Evolutionary conservation across 805 yeast genomes (phyloP), one percentile per base, ranked within the genome.

Genomic region (Ogataea siamensis): DNA sequence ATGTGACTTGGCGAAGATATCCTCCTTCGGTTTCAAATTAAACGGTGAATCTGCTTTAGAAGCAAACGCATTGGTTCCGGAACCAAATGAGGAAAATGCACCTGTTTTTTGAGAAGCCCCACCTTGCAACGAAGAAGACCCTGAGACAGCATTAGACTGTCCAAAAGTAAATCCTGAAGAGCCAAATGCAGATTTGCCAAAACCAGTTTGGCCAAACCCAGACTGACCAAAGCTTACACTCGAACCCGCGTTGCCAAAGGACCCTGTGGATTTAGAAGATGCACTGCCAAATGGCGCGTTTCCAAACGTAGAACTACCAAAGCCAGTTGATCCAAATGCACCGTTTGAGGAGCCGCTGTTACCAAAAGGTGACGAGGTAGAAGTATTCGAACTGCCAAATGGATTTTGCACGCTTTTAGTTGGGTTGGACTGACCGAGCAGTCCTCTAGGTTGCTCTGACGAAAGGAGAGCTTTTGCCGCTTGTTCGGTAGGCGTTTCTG

Each of bases 301-400:
- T 5, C 53, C 58, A 47, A 56, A 58, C 3, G 40, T 19, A n/a
- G 31, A 22, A 14, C 21, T 15, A 22, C 38, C 50, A 32, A 40
- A 37, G 4, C 50, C 34, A 7, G 44, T n/a, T n/a, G n/a, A n/a
- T n/a, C n/a, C n/a, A n/a, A n/a, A n/a, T 28, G 28, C 20, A 22
- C 39, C 50, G 16, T 12, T 8, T 18, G 16, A 9, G 12, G 40
- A 49, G 2, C 49, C 28, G 17, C 47, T 22, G 15, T 37, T 25
- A 7, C 54, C 57, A 46, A 55, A 53, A 7, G 47, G 39, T 24
- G 51, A 25, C 10, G 55, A 34, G 9, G 13, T 28, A 7, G 22
- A 14, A 12, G 23, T 18, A 28, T 17, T 16, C 12, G 39, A 12
- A 20, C 39, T 25, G 13, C 37, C 42, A 28, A 38, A 32, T 18